Evolutionary conservation across 2,329 filamentous ascomycete species (phyloP).

Genomic region (Cladophialophora yegresii): DNA sequence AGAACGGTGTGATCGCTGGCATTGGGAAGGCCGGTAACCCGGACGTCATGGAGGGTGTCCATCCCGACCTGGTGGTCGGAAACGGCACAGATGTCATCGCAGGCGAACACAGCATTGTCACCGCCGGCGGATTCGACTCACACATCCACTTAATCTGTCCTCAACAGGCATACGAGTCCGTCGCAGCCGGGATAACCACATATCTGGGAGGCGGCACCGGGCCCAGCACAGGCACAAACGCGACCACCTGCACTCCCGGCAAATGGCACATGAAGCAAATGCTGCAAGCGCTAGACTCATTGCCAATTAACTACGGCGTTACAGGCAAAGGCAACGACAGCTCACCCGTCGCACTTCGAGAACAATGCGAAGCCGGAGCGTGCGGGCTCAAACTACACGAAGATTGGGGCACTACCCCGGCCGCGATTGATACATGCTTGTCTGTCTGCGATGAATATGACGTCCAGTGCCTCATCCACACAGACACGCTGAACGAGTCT

Average conservation of each 20-base stretch:
- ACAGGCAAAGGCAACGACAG: conserved; percentile 94
- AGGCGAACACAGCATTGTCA: conserved; percentile 86
- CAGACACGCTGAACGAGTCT: conserved; percentile 92
- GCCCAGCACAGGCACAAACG: conserved; percentile 86
- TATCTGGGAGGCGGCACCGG: conserved; percentile 89
- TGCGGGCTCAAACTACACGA: conserved; percentile 93
- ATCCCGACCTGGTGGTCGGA: conserved; percentile 76
- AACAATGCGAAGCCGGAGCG: conserved; percentile 80
- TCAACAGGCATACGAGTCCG: conserved; percentile 80
- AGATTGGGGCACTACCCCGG: conserved; percentile 91
- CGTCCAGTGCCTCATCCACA: conserved; percentile 91
- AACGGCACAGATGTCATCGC: conserved; percentile 90
- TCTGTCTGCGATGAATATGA: conserved; percentile 86
- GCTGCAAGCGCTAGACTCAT: conserved; percentile 78
- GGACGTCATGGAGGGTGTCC: conserved; percentile 91
- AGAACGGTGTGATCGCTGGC: conserved; percentile 78
- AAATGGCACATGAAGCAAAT: conserved; percentile 81
- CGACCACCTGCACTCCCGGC: conserved; percentile 90
- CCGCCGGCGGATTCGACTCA: conserved; percentile 83
- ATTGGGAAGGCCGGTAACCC: conserved; percentile 96
- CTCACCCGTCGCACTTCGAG: conserved; percentile 66
- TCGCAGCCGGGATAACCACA: conserved; percentile 84
- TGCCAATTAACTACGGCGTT: conserved; percentile 86
- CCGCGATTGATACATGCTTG: conserved; percentile 85
- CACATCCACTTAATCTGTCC: conserved; percentile 96